Evolutionary conservation across 768 basidiomycete genomes (phyloP).

Genomic region (Asterophora parasitica): DNA sequence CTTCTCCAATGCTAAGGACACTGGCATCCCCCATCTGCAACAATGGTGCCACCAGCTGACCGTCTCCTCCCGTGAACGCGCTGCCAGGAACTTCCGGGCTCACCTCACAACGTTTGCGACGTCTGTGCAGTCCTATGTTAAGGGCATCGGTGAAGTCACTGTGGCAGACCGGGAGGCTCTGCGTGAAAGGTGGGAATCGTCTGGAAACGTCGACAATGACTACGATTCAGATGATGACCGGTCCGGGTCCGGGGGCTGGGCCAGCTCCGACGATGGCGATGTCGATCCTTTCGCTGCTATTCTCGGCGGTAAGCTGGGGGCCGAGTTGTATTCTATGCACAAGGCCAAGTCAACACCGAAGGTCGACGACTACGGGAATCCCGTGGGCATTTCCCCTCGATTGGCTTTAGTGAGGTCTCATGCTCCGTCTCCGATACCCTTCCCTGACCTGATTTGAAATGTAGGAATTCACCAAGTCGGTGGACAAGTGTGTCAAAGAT

Average conservation of each 20-base stretch:
- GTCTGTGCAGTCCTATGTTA: constrained; percentile 43
- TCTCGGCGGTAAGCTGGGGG: constrained; percentile 24
- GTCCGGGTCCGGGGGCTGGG: constrained; percentile 10
- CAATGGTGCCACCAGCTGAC: constrained; percentile 56
- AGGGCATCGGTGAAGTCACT: constrained; percentile 50
- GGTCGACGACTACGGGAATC: constrained; percentile 37
- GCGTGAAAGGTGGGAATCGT: constrained; percentile 52
- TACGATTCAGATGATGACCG: constrained; percentile 21
- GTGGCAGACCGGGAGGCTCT: constrained; percentile 44
- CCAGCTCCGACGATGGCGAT: constrained; percentile 4
- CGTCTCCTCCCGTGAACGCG: constrained; percentile 45
- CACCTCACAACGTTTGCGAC: constrained; percentile 46
- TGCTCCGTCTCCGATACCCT: not conserved
- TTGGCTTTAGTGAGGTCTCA: constrained; percentile 30
- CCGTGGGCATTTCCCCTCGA: constrained; percentile 41
- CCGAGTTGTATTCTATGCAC: constrained; percentile 32
- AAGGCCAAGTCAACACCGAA: constrained; percentile 30
- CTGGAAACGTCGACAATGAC: constrained; percentile 24
- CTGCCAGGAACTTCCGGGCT: constrained; percentile 37
- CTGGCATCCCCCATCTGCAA: constrained; percentile 53
- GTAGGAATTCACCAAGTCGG: constrained; percentile 43
- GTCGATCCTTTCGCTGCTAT: constrained; percentile 30
- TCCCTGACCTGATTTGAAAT: not conserved
- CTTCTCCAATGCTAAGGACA: constrained; percentile 48
- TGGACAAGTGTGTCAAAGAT: constrained; percentile 40